Conservation (phyloP, 352 stramenopile genomes). For the Heterotrichella gracilis region DNA sequence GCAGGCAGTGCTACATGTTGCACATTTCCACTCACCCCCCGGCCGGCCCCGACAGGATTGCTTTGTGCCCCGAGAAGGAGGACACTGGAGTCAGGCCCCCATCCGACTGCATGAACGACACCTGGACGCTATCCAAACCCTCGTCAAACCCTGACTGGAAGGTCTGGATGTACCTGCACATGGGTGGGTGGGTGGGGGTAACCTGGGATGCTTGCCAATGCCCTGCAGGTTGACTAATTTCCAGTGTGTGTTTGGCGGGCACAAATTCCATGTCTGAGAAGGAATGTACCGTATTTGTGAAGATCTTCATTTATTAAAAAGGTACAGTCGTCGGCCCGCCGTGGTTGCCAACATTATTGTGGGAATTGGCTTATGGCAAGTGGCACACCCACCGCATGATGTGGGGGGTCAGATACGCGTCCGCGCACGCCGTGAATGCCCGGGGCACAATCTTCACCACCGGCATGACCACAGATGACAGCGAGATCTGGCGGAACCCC, state of each 20-base stretch:
- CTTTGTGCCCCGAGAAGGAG: constrained; percentile 51
- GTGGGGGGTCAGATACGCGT: constrained; percentile 86
- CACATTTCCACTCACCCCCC: constrained; percentile 73
- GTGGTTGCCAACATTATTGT: too few species aligned
- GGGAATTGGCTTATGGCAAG: too few species aligned
- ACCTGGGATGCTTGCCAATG: too few species aligned
- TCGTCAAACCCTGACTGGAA: constrained; percentile 77
- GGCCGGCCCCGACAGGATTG: constrained; percentile 61
- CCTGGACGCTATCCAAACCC: constrained; percentile 38
- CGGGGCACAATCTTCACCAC: constrained; percentile 88
- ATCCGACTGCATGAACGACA: constrained; percentile 94
- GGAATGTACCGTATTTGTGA: too few species aligned
- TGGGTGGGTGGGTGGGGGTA: too few species aligned
- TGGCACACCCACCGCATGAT: too few species aligned
- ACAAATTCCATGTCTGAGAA: too few species aligned
- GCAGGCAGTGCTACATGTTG: too few species aligned
- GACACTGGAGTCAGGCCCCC: constrained; percentile 72
- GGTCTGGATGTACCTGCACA: constrained; percentile 64
- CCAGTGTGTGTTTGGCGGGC: too few species aligned
- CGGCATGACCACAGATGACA: constrained; percentile 53
- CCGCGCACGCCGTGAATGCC: constrained; percentile 70
- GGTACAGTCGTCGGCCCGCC: too few species aligned
- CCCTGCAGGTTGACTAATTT: too few species aligned
- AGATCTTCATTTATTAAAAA: too few species aligned
- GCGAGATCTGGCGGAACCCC: constrained; percentile 58